These are phyloP conservation scores for Salix purpurea DNA, from an alignment of 345 rosid genomes.

Conservation along the genomic window DNA sequence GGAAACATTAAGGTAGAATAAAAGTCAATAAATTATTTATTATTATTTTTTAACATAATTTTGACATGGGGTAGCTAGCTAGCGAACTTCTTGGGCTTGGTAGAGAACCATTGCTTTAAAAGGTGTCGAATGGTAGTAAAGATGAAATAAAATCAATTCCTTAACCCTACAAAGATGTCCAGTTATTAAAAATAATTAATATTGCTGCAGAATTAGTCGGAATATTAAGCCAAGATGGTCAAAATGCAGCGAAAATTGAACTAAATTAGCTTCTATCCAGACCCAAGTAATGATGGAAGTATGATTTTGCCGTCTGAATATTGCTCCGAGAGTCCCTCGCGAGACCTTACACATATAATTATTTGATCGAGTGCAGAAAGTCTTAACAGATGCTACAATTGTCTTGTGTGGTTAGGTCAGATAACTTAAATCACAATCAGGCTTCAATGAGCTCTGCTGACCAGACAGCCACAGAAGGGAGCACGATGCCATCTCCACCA, in stretches of 20 bases:
- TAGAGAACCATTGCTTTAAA: too few relatives aligned
- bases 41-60: too few relatives aligned
- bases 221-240: neutral
- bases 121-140: too few relatives aligned
- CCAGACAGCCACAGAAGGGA: neutral
- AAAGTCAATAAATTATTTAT: too few relatives aligned
- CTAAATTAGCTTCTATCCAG: neutral
- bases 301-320: neutral
- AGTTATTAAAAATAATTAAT: too few relatives aligned
- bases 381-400: neutral
- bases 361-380: neutral
- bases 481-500: neutral
- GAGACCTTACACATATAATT: too few relatives aligned
- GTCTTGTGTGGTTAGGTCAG: neutral
- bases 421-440: neutral
- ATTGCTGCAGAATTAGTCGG: neutral
- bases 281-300: neutral
- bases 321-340: neutral
- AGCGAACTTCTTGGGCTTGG: too few relatives aligned
- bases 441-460: neutral
- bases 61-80: too few relatives aligned
- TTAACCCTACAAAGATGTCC: too few relatives aligned
- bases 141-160: too few relatives aligned
- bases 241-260: neutral
- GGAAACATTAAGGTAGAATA: too few relatives aligned